Conservation (phyloP, 2,329 filamentous ascomycete genomes). For the Paradendryphiella salina region DNA sequence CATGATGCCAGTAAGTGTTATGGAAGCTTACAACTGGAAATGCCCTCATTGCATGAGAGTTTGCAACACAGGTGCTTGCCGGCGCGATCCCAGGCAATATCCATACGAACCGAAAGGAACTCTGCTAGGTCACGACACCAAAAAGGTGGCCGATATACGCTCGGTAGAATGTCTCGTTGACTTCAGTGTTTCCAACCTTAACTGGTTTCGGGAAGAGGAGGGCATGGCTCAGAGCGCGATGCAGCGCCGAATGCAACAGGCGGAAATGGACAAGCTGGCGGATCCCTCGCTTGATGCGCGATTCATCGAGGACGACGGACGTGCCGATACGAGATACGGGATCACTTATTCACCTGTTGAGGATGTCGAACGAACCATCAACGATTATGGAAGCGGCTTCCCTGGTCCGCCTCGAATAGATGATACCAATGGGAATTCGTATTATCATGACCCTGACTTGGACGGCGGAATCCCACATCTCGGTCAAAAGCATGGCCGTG, state of each 20-base stretch:
- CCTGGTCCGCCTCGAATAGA: slow-evolving; percentile 7
- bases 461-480: slow-evolving; percentile 39
- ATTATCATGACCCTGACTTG: slow-evolving; percentile 31
- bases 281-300: slow-evolving; percentile 53
- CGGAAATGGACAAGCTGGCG: slow-evolving; percentile 55
- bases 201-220: slow-evolving; percentile 69
- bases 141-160: slow-evolving; percentile 83
- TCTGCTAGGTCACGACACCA: slow-evolving; percentile 86
- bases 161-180: slow-evolving; percentile 90
- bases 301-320: slow-evolving; percentile 48
- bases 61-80: slow-evolving; percentile 84
- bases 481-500: slow-evolving; percentile 37
- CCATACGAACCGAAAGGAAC: slow-evolving; percentile 88
- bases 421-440: slow-evolving; percentile 20
- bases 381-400: slow-evolving; percentile 31
- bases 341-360: slow-evolving; percentile 50
- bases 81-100: slow-evolving; percentile 66
- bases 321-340: slow-evolving; percentile 42
- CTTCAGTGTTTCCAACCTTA: slow-evolving; percentile 84
- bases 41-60: slow-evolving; percentile 85
- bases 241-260: slow-evolving; percentile 57
- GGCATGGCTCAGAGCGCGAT: slow-evolving; percentile 51
- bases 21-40: slow-evolving; percentile 81
- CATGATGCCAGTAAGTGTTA: slow-evolving; percentile 77
- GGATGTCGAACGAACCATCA: slow-evolving; percentile 26